Base-by-base conservation (phyloP, 345 rosid species). In the Citrus hindsii region DNA sequence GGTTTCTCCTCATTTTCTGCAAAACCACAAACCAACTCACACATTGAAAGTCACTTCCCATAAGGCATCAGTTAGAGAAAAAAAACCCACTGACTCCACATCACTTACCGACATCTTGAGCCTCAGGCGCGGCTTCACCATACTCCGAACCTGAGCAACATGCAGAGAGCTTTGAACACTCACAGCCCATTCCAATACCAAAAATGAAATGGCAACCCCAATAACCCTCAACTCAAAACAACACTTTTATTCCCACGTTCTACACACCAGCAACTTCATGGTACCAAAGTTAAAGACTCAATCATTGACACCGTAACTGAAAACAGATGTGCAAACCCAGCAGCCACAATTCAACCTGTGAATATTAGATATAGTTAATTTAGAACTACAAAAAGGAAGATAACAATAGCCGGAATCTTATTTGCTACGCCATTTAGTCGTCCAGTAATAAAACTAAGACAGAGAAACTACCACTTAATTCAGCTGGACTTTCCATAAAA, bases 1-100 rank as follows among this genome's bases (percentile, higher is more conserved):
- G 70, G 18, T 3, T 46, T 85, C 81, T 87, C 89, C 62, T 84
- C 92, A 75, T 81, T 84, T 66, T 87, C 95, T 92, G 86, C 79
- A 80, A n/a, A 75, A 75, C 6, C 59, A 68, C 33, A 53, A 37
- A 64, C 71, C 65, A 46, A 75, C 24, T 75, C 71, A 64, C 58
- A 55, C 16, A 58, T 67, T 33, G n/a, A 37, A 25, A 67, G 28
- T 56, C 73, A 55, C 55, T 33, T 9, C 25, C 72, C 71, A 67
- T 51, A 56, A 55, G 53, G 24, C 64, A 51, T 21, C 21, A 35
- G 25, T 18, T 1, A 67, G 46, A 21, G 32, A 9, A 35, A 35
- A 65, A 32, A 16, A 76, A 12, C 67, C 42, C 32, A 30, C 21
- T n/a, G 22, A n/a, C 33, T 35, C 40, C 61, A 59, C 28, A 48